These are phyloP conservation scores for Magnusiomyces sp. DNA, from an alignment of 1,139 yeast genomes.

Conservation along the genomic window DNA sequence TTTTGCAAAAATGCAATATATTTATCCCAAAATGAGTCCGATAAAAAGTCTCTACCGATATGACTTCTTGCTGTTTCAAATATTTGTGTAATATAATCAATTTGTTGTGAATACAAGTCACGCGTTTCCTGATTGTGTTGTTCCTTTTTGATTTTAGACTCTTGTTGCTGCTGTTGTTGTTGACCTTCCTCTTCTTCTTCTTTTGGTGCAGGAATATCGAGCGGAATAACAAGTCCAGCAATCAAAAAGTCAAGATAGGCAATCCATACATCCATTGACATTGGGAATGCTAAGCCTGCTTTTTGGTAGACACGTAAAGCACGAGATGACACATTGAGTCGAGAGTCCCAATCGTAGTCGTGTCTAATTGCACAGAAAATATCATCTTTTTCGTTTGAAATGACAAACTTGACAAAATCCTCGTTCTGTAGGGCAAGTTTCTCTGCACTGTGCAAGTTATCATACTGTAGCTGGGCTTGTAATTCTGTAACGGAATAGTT, in stretches of 20 bases:
- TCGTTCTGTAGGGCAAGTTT: neutral
- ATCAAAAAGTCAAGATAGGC: slow-evolving; percentile 51
- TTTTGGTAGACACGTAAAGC: slow-evolving; percentile 27
- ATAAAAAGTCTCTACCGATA: slow-evolving; percentile 67
- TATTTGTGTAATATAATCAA: slow-evolving; percentile 21
- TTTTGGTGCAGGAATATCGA: neutral
- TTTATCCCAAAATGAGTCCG: slow-evolving; percentile 67
- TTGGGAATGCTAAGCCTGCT: slow-evolving; percentile 45
- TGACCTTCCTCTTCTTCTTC: neutral
- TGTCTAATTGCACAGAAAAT: neutral
- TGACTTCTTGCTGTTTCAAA: slow-evolving; percentile 55
- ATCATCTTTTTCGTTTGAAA: slow-evolving; percentile 22
- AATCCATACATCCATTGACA: slow-evolving; percentile 67
- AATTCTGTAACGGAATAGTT: neutral
- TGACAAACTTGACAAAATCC: no score
- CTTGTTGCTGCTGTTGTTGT: neutral
- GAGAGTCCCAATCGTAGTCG: slow-evolving; percentile 32
- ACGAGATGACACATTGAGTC: neutral
- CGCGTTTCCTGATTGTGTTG: slow-evolving; percentile 6
- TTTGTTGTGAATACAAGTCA: slow-evolving; percentile 13
- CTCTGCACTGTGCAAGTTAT: neutral
- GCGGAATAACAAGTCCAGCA: slow-evolving; percentile 20
- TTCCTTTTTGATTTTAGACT: neutral
- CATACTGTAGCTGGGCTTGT: neutral
- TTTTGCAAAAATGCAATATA: slow-evolving; percentile 50